Evolutionary conservation across 2,329 filamentous ascomycete genomes (phyloP), one percentile per base, ranked within the genome.

Genomic region (Fusarium sp.): DNA sequence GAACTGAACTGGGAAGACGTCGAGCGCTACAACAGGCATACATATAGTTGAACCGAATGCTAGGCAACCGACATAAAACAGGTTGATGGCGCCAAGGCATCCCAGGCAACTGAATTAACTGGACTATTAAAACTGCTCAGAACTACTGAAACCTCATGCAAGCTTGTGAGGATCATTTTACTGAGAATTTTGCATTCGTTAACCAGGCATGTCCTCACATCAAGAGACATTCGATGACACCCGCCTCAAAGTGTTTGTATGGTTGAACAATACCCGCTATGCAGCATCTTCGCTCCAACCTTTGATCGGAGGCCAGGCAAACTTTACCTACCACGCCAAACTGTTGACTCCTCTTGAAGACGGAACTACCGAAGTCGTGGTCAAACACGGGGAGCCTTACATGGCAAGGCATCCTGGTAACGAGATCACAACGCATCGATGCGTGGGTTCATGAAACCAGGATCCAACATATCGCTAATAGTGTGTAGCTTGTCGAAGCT

Each of bases 341-440:
- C 39, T 70, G 0, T 11, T n/a, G 7, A 16, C 5, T 2, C 45
- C 56, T 3, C 45, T 66, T 13, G 14, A 61, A 10, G 61, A 71
- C 20, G 61, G 48, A 0, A 57, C 61, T 0, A 16, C 27, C 1
- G 20, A 43, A 5, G 54, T 70, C 3, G 23, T 70, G 13, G 39
- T 70, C 10, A 66, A 70, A 39, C 48, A 70, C 30, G 60, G 45
- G 3, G 56, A 71, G 37, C 48, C 45, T 5, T 66, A 52, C 10
- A 70, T 71, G 61, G 48, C 67, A 5, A 52, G 35, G 4, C 48
- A 70, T 18, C 48, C 67, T 2, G n/a, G 11, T 1, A 66, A 71
- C n/a, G 6, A 20, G 1, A 10, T 71, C 4, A 54, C 61, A 0
- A 41, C 45, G 2, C 16, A 62, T 16, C 41, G 68, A 10, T 71